A percentile compares a stretch with the other conserved stretches of the same genome.
Evolutionary conservation across 148 eudicot genomes (phyloP).

Genomic region (Talinum fruticosum): DNA sequence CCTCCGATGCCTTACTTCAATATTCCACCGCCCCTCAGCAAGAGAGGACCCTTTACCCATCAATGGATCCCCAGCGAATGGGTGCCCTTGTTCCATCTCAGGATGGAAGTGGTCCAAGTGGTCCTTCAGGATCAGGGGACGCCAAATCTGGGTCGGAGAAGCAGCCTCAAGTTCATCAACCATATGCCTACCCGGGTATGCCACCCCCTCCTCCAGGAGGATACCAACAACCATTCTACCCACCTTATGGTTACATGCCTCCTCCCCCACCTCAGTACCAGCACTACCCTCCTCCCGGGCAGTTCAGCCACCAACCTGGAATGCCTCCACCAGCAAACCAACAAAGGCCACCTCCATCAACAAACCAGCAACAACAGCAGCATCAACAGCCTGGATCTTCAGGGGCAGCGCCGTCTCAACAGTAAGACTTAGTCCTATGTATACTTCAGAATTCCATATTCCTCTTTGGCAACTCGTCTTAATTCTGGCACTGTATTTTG

Average conservation of each 20-base stretch:
- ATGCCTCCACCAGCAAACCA: conserved; percentile 20
- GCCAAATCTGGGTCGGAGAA: conserved; percentile 42
- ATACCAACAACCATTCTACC: conserved; percentile 64
- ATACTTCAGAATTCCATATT: neutral
- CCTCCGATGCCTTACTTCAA: conserved; percentile 68
- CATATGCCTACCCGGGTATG: conserved; percentile 48
- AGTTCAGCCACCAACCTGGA: conserved; percentile 29
- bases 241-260: conserved; percentile 66
- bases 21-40: conserved; percentile 78
- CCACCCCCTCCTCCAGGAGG: conserved; percentile 60
- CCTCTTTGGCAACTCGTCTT: neutral
- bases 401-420: conserved; percentile 17
- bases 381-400: conserved; percentile 14
- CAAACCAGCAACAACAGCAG: conserved; percentile 14
- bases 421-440: conserved; percentile 16
- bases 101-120: conserved; percentile 50
- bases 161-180: conserved; percentile 42
- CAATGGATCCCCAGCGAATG: conserved; percentile 98
- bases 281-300: conserved; percentile 63
- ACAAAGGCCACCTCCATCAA: conserved; percentile 10
- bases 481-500: conserved; percentile 15
- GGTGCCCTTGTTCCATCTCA: conserved; percentile 73
- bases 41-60: conserved; percentile 71
- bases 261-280: conserved; percentile 59
- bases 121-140: conserved; percentile 48